Percentiles rank a stretch among this genome's conserved stretches.
These are phyloP conservation scores for Globisporangium polare DNA, from an alignment of 352 stramenopile species.

Conservation along the genomic window DNA sequence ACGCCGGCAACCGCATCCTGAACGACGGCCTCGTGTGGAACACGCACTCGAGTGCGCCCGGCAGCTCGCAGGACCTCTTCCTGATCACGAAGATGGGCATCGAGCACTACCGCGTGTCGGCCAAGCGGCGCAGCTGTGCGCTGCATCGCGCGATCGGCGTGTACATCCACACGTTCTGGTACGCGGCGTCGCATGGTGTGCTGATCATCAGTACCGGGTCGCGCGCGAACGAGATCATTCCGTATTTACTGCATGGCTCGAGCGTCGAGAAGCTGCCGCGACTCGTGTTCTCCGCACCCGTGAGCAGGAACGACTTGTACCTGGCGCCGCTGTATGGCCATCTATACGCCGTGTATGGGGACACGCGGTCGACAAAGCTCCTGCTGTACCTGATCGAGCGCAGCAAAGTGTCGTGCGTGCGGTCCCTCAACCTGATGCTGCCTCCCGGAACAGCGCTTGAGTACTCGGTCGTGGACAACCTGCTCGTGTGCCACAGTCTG, in stretches of 20 bases:
- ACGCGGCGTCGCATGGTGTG: slow-evolving; percentile 49
- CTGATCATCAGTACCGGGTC: slow-evolving; percentile 66
- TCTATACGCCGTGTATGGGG: slow-evolving; percentile 61
- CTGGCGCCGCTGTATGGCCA: slow-evolving; percentile 67
- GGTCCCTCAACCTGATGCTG: slow-evolving; percentile 69
- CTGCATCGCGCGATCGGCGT: slow-evolving; percentile 58
- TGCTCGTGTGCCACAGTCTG: slow-evolving; percentile 78
- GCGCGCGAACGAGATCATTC: slow-evolving; percentile 76
- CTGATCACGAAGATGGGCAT: slow-evolving; percentile 71
- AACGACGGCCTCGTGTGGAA: slow-evolving; percentile 63
- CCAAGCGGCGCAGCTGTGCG: slow-evolving; percentile 46
- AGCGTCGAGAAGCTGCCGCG: slow-evolving; percentile 67
- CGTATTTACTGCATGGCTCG: slow-evolving; percentile 52
- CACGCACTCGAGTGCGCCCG: slow-evolving; percentile 31
- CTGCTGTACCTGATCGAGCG: slow-evolving; percentile 67
- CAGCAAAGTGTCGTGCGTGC: slow-evolving; percentile 67
- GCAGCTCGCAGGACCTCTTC: slow-evolving; percentile 70
- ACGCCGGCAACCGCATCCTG: slow-evolving; percentile 58
- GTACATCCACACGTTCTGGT: slow-evolving; percentile 76
- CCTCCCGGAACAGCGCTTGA: slow-evolving; percentile 48
- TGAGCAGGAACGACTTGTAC: slow-evolving; percentile 50
- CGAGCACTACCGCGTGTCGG: slow-evolving; percentile 69
- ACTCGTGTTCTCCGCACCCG: slow-evolving; percentile 62
- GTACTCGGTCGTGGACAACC: slow-evolving; percentile 80
- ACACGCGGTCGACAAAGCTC: slow-evolving; percentile 53